These are phyloP conservation scores for Aspergillus sp. DNA, from an alignment of 2,329 filamentous ascomycete genomes.

Conservation along the genomic window DNA sequence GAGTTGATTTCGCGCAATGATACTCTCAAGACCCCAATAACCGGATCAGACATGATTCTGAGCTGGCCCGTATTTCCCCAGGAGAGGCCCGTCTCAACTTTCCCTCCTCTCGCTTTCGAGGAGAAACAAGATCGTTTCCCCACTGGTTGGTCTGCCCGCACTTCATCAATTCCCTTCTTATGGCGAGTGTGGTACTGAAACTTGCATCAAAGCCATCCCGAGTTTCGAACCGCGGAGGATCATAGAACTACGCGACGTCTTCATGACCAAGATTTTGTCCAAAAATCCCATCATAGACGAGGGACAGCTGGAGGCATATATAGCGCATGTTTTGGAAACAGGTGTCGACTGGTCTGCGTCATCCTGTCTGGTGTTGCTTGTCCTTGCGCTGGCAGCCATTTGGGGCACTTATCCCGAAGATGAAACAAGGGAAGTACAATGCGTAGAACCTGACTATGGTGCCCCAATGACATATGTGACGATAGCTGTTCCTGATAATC, in stretches of 20 bases:
- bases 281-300: constrained; percentile 27
- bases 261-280: constrained; percentile 25
- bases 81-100: constrained; percentile 25
- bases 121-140: constrained; percentile 24
- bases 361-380: constrained; percentile 23
- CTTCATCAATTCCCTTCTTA: background rate
- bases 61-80: constrained; percentile 26
- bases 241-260: constrained; percentile 24
- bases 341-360: constrained; percentile 25
- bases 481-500: constrained; percentile 22
- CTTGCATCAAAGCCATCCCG: constrained; percentile 10
- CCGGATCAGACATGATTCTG: constrained; percentile 28
- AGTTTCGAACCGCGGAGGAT: constrained; percentile 20
- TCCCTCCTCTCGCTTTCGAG: constrained; percentile 22
- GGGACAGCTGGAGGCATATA: constrained; percentile 23
- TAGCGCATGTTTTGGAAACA: constrained; percentile 22
- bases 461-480: constrained; percentile 19
- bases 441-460: constrained; percentile 13
- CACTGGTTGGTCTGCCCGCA: constrained; percentile 10
- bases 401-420: constrained; percentile 27
- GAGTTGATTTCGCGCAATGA: constrained; percentile 27
- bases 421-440: constrained; percentile 19
- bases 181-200: background rate
- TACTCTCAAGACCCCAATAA: constrained; percentile 25
- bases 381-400: constrained; percentile 25